Base-by-base conservation (phyloP, 257 asterid genomes). In the Orobanche coerulescens region DNA sequence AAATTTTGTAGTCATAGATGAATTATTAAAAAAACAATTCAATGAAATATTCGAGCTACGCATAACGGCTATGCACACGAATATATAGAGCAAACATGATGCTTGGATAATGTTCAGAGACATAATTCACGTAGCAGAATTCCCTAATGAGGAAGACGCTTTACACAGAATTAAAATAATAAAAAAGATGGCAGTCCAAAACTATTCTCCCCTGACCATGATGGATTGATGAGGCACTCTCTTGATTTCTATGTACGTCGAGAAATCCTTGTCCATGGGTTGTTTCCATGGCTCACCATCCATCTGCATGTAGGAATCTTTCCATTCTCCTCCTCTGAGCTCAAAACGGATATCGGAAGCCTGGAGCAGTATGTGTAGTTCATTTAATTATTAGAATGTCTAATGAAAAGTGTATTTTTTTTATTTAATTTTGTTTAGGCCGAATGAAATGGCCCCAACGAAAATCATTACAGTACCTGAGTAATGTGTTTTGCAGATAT, bases 211-310 rank as follows among this genome's bases (percentile, higher is more conserved):
- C 50, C 72, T 72, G 61, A 81, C 77, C 91, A 88, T 80, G 54
- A 76, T 62, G 44, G 96, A 83, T 22, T 82, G 90, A 66, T 77
- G 70, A 2, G 87, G 76, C 12, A 83, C 85, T 67, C 76, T 80
- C 56, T 83, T 85, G 16, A 88, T 82, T 67, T 88, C 94, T 26
- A 88, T 76, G 30, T 75, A 88, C 0, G 96, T 81, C 0, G 96
- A 88, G 76, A 73, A 83, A 2, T 85, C 93, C 72, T 74, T 78
- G 76, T 77, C 56, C 70, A 84, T 76, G 0, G 95, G 97, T 65
- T 86, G 97, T 71, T 86, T 86, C 97, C 95, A 90, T 40, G 97
- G 97, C 71, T 90, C 95, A 0, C 97, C 97, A 40, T 90, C 97
- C 88, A 84, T 80, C 78, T 90, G 97, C 94, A 87, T 75, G 68